Conservation (phyloP, 306 rosid species). For the Pterocarpus santalinus region DNA sequence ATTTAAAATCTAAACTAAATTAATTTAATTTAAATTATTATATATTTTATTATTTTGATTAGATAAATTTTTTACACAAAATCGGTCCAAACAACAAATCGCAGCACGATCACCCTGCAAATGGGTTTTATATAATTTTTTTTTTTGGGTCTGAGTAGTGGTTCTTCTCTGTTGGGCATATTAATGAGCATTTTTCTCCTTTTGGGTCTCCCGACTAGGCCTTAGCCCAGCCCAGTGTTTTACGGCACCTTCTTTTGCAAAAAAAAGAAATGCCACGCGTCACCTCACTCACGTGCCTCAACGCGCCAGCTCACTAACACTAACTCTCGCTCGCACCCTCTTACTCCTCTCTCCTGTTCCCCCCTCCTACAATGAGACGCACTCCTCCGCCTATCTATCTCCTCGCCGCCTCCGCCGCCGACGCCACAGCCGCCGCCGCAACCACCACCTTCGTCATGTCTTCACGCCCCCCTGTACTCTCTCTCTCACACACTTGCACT, state of each 20-base stretch:
- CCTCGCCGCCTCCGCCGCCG: slow-evolving; percentile 51
- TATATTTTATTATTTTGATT: too few species aligned
- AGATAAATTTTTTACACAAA: too few species aligned
- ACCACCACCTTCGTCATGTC: slow-evolving; percentile 54
- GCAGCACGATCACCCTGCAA: too few species aligned
- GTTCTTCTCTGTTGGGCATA: not conserved
- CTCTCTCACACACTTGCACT: not conserved
- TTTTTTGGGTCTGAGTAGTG: too few species aligned
- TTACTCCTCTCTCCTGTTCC: not conserved
- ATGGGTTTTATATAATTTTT: too few species aligned
- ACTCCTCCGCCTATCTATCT: slow-evolving; percentile 52
- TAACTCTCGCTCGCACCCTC: not conserved
- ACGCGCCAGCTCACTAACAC: slow-evolving; percentile 38
- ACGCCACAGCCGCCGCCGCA: not conserved
- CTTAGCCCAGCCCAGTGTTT: not conserved
- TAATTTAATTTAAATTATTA: too few species aligned
- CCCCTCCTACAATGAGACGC: slow-evolving; percentile 64
- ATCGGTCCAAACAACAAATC: too few species aligned
- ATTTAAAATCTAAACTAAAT: too few species aligned
- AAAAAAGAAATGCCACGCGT: slow-evolving; percentile 41
- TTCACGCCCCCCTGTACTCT: slow-evolving; percentile 57
- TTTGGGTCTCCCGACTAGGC: too few species aligned
- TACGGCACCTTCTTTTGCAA: not conserved
- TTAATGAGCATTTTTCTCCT: not conserved
- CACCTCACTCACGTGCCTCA: not conserved